These are phyloP conservation scores for Nicotiana benthamiana DNA, from an alignment of 257 asterid species.

Conservation along the genomic window DNA sequence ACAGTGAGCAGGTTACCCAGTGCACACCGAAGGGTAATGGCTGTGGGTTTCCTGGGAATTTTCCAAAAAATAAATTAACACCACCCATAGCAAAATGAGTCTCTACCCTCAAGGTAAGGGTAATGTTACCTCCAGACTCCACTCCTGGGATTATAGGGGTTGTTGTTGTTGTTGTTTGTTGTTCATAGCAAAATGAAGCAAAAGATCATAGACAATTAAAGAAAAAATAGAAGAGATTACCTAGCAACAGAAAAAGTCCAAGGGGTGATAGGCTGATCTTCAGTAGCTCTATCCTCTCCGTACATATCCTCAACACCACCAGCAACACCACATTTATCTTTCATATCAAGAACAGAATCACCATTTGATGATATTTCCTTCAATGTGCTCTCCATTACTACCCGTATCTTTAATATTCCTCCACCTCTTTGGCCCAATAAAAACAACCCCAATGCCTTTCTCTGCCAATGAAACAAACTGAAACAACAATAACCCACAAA, in stretches of 20 bases:
- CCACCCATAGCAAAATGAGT: background rate
- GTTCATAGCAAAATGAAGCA: background rate
- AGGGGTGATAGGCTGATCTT: constrained; percentile 78
- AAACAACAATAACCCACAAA: constrained; percentile 18
- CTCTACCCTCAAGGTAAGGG: too few relatives aligned
- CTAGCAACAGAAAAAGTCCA: constrained; percentile 84
- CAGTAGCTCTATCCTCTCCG: constrained; percentile 87
- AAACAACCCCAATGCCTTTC: constrained; percentile 29
- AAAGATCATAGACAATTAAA: background rate
- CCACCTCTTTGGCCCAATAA: constrained; percentile 17
- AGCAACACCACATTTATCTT: constrained; percentile 51
- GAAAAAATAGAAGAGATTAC: constrained; percentile 25
- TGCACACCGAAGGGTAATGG: too few relatives aligned
- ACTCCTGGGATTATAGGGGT: too few relatives aligned
- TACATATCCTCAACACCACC: constrained; percentile 83
- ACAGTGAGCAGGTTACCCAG: too few relatives aligned
- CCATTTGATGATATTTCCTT: constrained; percentile 43
- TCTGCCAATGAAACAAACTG: constrained; percentile 45
- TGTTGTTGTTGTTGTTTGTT: too few relatives aligned
- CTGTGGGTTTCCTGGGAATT: too few relatives aligned
- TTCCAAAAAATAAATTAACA: background rate
- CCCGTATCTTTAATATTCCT: constrained; percentile 6
- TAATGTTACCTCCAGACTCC: too few relatives aligned
- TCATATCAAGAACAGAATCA: constrained; percentile 56
- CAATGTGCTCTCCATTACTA: constrained; percentile 50